phyloP scores from a whole-genome alignment of 2,329 filamentous ascomycete species.

The Aureobasidium subglaciale region DNA sequence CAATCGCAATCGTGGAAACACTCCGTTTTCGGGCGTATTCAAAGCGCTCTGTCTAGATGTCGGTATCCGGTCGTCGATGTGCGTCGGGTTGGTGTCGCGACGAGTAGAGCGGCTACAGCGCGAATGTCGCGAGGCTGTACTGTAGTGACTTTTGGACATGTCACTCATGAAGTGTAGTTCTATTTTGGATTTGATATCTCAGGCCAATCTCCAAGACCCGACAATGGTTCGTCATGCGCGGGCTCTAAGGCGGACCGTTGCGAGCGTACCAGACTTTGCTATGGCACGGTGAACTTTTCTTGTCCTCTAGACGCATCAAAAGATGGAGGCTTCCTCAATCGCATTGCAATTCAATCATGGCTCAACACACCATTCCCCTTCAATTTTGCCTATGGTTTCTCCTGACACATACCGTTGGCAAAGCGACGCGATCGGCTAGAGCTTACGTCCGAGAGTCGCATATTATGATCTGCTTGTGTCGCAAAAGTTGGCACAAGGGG shows the following conservation, averaged over 20 bases:
- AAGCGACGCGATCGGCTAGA: not conserved
- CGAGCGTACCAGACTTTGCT: constrained; percentile 10
- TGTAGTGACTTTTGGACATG: not conserved
- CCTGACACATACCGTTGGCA: not conserved
- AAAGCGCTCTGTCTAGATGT: not conserved
- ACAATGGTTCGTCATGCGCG: constrained; percentile 8
- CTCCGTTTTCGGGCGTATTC: not conserved
- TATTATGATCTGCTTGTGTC: constrained; percentile 1
- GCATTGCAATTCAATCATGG: not conserved
- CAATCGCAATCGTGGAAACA: not conserved
- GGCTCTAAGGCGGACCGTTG: constrained; percentile 14
- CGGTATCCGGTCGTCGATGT: not conserved
- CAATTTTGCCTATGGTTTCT: not conserved
- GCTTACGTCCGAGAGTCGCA: constrained; percentile 9
- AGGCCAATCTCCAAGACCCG: constrained; percentile 7
- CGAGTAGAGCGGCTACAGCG: not conserved
- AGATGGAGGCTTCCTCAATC: not conserved
- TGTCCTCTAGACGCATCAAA: not conserved
- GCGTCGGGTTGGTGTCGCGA: not conserved
- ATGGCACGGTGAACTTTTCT: constrained; percentile 7
- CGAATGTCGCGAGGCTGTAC: constrained; percentile 3
- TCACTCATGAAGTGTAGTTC: constrained; percentile 12
- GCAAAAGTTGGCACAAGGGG: constrained; percentile 2
- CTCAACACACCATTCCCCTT: not conserved
- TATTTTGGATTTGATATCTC: constrained; percentile 8